phyloP scores from a whole-genome alignment of 2,329 filamentous ascomycete species.

The Phaeosphaeria sp. region DNA sequence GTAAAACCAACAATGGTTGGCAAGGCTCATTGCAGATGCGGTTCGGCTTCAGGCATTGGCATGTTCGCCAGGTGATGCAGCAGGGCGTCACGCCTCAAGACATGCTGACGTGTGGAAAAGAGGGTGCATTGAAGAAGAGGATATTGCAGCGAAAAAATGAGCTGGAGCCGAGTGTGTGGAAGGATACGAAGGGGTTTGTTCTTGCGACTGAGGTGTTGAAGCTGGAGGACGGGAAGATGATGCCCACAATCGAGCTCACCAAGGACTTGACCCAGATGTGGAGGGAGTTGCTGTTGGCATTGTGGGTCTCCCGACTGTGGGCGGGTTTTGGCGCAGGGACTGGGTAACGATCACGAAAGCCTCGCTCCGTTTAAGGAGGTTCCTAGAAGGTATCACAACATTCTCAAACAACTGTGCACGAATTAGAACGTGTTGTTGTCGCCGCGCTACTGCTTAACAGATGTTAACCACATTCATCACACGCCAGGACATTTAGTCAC shows the following conservation, averaged over 20 bases:
- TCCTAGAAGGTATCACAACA: too few species aligned
- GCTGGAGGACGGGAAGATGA: slow-evolving; percentile 22
- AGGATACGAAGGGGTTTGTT: slow-evolving; percentile 24
- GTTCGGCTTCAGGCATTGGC: slow-evolving; percentile 24
- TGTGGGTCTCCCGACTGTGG: slow-evolving; percentile 35
- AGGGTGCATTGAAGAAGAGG: slow-evolving; percentile 13
- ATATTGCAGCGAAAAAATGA: slow-evolving; percentile 19
- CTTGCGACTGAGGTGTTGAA: slow-evolving; percentile 29
- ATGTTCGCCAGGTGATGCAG: slow-evolving; percentile 21
- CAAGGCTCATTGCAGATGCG: slow-evolving; percentile 27
- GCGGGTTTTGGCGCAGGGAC: slow-evolving; percentile 27
- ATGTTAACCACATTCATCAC: too few species aligned
- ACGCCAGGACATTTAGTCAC: too few species aligned
- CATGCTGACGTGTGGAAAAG: slow-evolving; percentile 31
- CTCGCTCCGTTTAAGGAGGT: too few species aligned
- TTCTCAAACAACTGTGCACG: too few species aligned
- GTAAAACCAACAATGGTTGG: slow-evolving; percentile 18
- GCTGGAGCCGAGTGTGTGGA: slow-evolving; percentile 26
- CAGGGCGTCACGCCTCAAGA: slow-evolving; percentile 16
- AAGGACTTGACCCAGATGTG: slow-evolving; percentile 28
- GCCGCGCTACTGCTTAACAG: too few species aligned
- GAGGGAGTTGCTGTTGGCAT: slow-evolving; percentile 28
- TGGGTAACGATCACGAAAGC: background rate
- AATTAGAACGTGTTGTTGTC: too few species aligned
- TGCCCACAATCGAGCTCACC: slow-evolving; percentile 29